phyloP scores from a whole-genome alignment of 2,329 filamentous ascomycete genomes.

The Coniochaeta sp. region DNA sequence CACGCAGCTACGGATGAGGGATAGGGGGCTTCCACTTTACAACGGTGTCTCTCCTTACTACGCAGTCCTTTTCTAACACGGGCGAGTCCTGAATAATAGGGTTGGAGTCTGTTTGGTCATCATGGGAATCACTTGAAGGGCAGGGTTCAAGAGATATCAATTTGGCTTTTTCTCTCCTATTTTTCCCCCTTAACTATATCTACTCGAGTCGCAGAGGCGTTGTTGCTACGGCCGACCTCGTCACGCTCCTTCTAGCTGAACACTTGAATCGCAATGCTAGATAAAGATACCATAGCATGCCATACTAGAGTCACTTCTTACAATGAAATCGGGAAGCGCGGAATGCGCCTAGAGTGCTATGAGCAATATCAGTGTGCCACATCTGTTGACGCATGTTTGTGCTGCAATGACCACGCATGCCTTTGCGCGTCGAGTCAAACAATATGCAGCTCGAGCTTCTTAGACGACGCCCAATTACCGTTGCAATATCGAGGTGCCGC shows the following conservation, averaged over 20 bases:
- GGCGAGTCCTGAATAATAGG: not conserved
- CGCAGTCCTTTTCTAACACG: not conserved
- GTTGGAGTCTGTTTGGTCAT: not conserved
- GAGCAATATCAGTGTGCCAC: not conserved
- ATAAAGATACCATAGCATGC: not conserved
- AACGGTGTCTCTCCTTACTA: not conserved
- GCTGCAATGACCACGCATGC: not conserved
- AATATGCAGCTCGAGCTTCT: not conserved
- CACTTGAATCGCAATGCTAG: not conserved
- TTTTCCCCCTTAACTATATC: constrained; percentile 1
- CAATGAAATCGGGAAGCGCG: not conserved
- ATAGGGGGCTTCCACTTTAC: not conserved
- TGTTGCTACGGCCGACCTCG: not conserved
- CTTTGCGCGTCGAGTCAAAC: not conserved
- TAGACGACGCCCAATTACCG: not conserved
- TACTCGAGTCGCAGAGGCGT: not conserved
- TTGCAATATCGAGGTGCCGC: not conserved
- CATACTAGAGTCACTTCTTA: not conserved
- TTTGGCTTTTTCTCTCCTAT: not conserved
- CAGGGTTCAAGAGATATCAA: not conserved
- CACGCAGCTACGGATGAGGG: not conserved
- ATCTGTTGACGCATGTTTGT: not conserved
- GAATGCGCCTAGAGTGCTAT: not conserved
- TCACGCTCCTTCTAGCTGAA: not conserved
- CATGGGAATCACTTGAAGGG: not conserved